Evolutionary conservation across 352 stramenopile genomes (phyloP).

Genomic region (Pseudoperonospora humuli): DNA sequence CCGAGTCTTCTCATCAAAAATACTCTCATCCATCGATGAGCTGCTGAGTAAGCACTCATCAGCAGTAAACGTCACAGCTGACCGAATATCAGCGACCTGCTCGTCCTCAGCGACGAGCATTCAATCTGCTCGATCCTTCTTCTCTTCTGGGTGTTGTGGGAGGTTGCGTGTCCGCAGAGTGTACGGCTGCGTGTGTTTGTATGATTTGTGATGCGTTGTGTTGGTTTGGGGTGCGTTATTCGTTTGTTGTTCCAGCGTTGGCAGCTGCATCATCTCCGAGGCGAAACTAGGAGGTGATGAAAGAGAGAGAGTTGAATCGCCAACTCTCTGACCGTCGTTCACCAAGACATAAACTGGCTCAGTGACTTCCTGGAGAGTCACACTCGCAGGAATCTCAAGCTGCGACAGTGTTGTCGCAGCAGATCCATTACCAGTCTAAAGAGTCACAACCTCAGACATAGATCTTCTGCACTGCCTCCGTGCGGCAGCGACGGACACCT

Average conservation of each 20-base stretch:
- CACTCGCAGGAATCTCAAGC: not conserved
- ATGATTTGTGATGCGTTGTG: no score
- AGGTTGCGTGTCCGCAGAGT: no score
- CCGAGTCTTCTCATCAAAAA: not conserved
- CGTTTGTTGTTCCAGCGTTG: no score
- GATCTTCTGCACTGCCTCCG: no score
- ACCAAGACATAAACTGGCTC: not conserved
- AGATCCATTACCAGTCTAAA: no score
- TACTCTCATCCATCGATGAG: not conserved
- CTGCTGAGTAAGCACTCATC: no score
- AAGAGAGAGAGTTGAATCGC: not conserved
- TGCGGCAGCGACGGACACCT: no score
- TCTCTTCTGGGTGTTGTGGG: no score
- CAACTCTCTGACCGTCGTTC: not conserved
- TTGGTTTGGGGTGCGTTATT: no score
- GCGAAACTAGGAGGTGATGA: not conserved
- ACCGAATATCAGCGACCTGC: not conserved
- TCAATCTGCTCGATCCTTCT: not conserved
- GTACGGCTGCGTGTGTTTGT: no score
- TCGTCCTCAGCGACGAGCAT: not conserved
- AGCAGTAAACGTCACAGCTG: not conserved
- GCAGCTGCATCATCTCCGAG: not conserved
- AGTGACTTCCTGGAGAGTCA: not conserved
- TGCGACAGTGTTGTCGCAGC: not conserved
- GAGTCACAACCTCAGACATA: no score